These are phyloP conservation scores for Stephania japonica DNA, from an alignment of 164 flowering plant genomes.

Conservation along the genomic window DNA sequence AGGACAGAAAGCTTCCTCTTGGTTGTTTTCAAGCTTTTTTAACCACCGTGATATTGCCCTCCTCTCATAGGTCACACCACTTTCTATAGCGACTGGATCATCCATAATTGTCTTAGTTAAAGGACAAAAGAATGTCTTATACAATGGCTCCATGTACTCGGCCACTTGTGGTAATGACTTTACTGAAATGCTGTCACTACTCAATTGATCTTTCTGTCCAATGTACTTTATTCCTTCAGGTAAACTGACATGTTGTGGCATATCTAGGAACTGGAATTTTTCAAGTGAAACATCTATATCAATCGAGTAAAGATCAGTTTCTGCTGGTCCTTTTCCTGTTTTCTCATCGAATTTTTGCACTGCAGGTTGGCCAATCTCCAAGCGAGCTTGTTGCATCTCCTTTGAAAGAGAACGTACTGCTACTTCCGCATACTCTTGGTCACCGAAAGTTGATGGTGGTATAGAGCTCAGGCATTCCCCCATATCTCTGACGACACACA, in stretches of 20 bases:
- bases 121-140: slow-evolving; percentile 64
- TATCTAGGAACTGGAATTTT: slow-evolving; percentile 16
- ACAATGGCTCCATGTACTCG: slow-evolving; percentile 54
- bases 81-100: slow-evolving; percentile 68
- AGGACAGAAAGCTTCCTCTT: slow-evolving; percentile 49
- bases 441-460: slow-evolving; percentile 35
- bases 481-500: slow-evolving; percentile 33
- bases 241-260: slow-evolving; percentile 18
- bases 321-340: slow-evolving; percentile 14
- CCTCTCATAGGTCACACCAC: slow-evolving; percentile 68
- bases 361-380: slow-evolving; percentile 18
- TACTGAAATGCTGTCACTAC: background rate
- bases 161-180: slow-evolving; percentile 9
- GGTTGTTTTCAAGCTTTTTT: slow-evolving; percentile 19
- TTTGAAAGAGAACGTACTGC: slow-evolving; percentile 45
- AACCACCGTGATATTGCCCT: slow-evolving; percentile 52
- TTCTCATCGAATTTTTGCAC: slow-evolving; percentile 8
- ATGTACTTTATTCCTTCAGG: background rate
- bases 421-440: slow-evolving; percentile 40
- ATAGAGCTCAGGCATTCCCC: slow-evolving; percentile 46
- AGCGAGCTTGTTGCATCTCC: slow-evolving; percentile 46
- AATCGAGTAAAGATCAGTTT: slow-evolving; percentile 47
- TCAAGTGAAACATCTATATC: slow-evolving; percentile 23
- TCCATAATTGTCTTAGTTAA: slow-evolving; percentile 66
- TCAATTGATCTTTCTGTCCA: background rate